Percentiles rank a stretch among this genome's conserved stretches.
Conservation (phyloP, 331 rosid genomes). For the Telfairia occidentalis region DNA sequence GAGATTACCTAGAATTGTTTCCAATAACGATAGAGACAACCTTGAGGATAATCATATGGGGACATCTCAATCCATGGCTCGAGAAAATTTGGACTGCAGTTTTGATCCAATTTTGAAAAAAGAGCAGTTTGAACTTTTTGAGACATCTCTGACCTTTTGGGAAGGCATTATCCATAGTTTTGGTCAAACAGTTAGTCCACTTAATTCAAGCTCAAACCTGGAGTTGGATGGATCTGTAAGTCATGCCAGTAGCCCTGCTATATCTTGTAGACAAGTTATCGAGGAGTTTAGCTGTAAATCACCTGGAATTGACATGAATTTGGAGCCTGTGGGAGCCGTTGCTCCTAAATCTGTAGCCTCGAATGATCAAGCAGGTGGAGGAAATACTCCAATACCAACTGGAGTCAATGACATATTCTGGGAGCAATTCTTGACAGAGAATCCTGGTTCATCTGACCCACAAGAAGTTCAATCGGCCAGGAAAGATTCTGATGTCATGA, state of each 20-base stretch:
- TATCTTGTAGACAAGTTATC: constrained; percentile 35
- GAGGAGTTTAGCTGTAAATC: constrained; percentile 35
- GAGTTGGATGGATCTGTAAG: constrained; percentile 45
- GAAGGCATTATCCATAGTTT: constrained; percentile 35
- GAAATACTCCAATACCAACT: constrained; percentile 29
- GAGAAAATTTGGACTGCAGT: constrained; percentile 19
- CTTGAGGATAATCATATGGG: constrained; percentile 34
- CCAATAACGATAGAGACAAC: constrained; percentile 25
- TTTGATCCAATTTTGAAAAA: constrained; percentile 10
- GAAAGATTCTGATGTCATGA: constrained; percentile 3
- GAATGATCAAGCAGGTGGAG: constrained; percentile 27
- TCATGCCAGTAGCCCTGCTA: constrained; percentile 32
- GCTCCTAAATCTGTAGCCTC: constrained; percentile 23
- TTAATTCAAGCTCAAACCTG: constrained; percentile 19
- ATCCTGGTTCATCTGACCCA: constrained; percentile 26
- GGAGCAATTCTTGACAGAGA: constrained; percentile 42
- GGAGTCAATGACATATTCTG: constrained; percentile 53
- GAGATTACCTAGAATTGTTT: constrained; percentile 36
- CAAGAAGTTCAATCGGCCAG: constrained; percentile 29
- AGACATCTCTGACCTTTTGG: constrained; percentile 51
- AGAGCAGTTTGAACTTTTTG: constrained; percentile 42
- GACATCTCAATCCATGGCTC: constrained; percentile 17
- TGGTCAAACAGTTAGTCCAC: constrained; percentile 16
- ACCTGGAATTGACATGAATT: constrained; percentile 47
- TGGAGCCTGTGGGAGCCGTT: constrained; percentile 34